phyloP scores from a whole-genome alignment of 139 green algal species.

The Volvox africanus region DNA sequence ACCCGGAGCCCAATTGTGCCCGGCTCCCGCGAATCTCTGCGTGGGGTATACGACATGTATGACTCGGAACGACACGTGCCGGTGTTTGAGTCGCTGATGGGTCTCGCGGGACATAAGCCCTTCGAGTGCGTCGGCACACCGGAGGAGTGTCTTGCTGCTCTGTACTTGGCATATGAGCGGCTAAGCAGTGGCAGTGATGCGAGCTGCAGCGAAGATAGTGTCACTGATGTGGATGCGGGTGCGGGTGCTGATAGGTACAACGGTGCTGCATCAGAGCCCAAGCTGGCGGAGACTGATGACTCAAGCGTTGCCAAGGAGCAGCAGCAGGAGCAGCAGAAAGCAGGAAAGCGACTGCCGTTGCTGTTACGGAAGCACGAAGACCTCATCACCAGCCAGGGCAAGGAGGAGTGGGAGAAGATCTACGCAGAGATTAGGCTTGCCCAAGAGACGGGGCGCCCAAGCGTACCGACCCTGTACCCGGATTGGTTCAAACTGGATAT shows the following conservation, averaged over 20 bases:
- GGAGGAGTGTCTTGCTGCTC: not conserved
- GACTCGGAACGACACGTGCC: not conserved
- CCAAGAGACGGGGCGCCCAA: not conserved
- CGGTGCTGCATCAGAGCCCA: no score
- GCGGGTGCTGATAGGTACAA: not conserved
- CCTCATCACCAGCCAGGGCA: not conserved
- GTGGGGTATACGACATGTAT: constrained; percentile 12
- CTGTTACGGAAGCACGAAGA: not conserved
- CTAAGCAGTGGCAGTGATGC: not conserved
- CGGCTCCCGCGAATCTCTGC: not conserved
- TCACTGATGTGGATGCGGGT: not conserved
- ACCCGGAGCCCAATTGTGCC: not conserved
- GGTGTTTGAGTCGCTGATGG: constrained; percentile 9
- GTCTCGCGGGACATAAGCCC: not conserved
- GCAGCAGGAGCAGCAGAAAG: not conserved
- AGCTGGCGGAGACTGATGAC: not conserved
- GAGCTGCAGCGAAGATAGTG: not conserved
- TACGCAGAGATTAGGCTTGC: not conserved
- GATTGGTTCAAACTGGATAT: not conserved
- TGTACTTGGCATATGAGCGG: not conserved
- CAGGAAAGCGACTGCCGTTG: not conserved
- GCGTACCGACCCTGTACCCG: not conserved
- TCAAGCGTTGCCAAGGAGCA: not conserved
- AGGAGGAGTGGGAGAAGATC: constrained; percentile 17
- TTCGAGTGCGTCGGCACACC: constrained; percentile 18